These are phyloP conservation scores for Solanum etuberosum DNA, from an alignment of 257 asterid genomes.

Conservation along the genomic window DNA sequence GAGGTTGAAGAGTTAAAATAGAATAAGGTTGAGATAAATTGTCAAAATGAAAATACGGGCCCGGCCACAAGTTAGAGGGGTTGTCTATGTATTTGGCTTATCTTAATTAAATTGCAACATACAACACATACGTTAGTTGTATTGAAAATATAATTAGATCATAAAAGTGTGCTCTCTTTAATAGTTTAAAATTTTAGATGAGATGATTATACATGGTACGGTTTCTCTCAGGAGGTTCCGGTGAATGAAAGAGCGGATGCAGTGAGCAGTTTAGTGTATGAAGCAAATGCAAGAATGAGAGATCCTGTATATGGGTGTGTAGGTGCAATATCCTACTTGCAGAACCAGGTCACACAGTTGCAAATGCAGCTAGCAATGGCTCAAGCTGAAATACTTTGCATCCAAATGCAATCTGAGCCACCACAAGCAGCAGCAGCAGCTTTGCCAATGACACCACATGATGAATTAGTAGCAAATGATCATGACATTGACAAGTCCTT, in stretches of 20 bases:
- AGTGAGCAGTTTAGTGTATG: constrained; percentile 11
- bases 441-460: not conserved
- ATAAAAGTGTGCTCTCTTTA: too few species aligned
- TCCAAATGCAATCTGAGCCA: not conserved
- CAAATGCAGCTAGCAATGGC: constrained; percentile 6
- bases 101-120: not conserved
- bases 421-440: not conserved
- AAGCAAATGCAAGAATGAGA: constrained; percentile 9
- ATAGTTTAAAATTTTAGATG: too few species aligned
- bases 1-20: not conserved
- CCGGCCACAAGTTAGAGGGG: not conserved
- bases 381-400: constrained; percentile 3
- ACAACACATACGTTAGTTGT: too few species aligned
- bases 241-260: constrained; percentile 7
- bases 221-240: constrained; percentile 1
- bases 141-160: too few species aligned
- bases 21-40: not conserved
- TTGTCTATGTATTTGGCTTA: not conserved
- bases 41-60: not conserved
- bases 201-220: too few species aligned
- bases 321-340: constrained; percentile 4
- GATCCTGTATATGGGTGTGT: constrained; percentile 13
- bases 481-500: constrained; percentile 17
- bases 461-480: not conserved
- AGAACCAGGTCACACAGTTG: not conserved